Percentiles rank a stretch among this genome's conserved stretches.
These are phyloP conservation scores for Candida buenavistaensis DNA, from an alignment of 1,139 yeast species.

Conservation along the genomic window DNA sequence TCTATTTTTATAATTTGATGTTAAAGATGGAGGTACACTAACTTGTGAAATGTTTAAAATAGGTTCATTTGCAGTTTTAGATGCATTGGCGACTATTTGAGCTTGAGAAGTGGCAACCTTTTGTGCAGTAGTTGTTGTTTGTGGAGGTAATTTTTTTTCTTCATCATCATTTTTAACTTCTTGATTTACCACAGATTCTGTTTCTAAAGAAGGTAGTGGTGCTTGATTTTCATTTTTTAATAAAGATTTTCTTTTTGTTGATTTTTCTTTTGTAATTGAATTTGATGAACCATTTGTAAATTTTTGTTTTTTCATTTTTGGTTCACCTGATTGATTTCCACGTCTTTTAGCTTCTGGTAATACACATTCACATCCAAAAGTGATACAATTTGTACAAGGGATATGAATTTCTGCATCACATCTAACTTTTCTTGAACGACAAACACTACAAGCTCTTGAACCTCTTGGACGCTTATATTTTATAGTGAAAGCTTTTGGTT, in stretches of 20 bases:
- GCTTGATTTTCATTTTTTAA: no score
- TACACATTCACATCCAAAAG: slow-evolving; percentile 73
- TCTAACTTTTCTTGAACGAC: slow-evolving; percentile 72
- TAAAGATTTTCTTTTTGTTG: no score
- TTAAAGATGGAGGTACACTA: slow-evolving; percentile 46
- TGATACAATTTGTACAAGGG: slow-evolving; percentile 76
- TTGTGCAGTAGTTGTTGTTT: no score
- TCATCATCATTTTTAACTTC: neutral
- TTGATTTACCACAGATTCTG: neutral
- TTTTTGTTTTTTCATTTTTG: slow-evolving; percentile 22
- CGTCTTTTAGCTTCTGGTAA: slow-evolving; percentile 60
- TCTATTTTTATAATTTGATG: slow-evolving; percentile 41
- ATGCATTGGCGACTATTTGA: slow-evolving; percentile 1
- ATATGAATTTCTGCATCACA: slow-evolving; percentile 69
- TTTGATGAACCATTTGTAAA: slow-evolving; percentile 1
- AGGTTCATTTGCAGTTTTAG: slow-evolving; percentile 30
- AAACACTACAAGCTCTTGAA: slow-evolving; percentile 53
- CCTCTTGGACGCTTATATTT: slow-evolving; percentile 54
- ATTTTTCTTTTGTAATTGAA: no score
- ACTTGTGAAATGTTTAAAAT: slow-evolving; percentile 45
- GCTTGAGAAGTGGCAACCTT: no score
- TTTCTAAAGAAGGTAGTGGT: neutral
- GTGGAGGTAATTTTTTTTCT: neutral
- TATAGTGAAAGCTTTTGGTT: slow-evolving; percentile 51
- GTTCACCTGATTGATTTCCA: slow-evolving; percentile 29